Base-by-base conservation (phyloP, 805 yeast genomes). In the Danielia reshetovae region DNA sequence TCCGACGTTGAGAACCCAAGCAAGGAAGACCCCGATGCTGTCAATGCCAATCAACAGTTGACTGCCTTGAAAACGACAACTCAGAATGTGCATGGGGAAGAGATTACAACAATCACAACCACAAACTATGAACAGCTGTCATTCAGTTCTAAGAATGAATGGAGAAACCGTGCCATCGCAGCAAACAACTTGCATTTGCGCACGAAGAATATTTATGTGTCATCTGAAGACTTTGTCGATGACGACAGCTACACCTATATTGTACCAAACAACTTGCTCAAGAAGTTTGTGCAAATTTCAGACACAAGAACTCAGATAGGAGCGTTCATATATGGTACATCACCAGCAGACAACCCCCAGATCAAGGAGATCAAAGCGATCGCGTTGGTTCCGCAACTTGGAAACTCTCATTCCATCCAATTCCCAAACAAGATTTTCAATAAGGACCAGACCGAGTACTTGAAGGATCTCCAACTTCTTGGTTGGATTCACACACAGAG, bases 401-500 rank as follows among this genome's bases (percentile, higher is more conserved):
- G 97, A 2, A 79, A 74, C 40, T 64, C 72, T 18, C 78, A 75
- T 40, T 62, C 75, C 3, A 78, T 88, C 10, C 79, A 83, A 45
- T 68, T 87, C 36, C 79, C 90, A 4, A 47, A 51, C 0, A 39
- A 49, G 18, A 45, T 71, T 3, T 77, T 81, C 2, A 58, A 60
- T 4, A 48, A 61, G 7, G 48, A 74, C 8, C 65, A 69, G n/a
- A 52, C 49, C 18, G 57, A 43, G 1, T 39, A 37, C 13, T 45
- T 62, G 30, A 39, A 48, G 24, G 83, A 75, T 2, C 56, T 86
- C 23, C 89, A 87, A 50, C 74, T 93, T 4, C 58, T 93, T 12
- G 98, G 98, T 1, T 85, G 96, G 95, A 74, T 93, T n/a, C 97
- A 90, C 54, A 85, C 97, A 0, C 87, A 82, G 55, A 70, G 82